Percentiles rank a stretch among this genome's conserved stretches.
phyloP scores from a whole-genome alignment of 2,329 filamentous ascomycete genomes.

The Beauveria sp. region DNA sequence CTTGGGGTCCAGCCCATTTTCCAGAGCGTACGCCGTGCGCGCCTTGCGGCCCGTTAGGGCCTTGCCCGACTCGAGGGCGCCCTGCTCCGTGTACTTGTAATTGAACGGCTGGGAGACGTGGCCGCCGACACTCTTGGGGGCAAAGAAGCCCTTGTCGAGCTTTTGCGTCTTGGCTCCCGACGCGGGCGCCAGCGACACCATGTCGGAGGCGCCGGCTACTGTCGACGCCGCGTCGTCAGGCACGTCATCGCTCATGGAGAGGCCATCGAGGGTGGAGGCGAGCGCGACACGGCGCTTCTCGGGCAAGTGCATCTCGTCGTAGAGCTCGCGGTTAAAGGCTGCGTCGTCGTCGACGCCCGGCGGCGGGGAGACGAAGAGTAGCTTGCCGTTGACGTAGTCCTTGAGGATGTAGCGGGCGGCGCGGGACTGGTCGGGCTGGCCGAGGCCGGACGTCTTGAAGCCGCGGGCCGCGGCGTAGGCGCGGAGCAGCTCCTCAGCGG shows the following conservation, averaged over 20 bases:
- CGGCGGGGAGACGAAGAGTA: conserved; percentile 86
- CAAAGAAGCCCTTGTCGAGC: conserved; percentile 89
- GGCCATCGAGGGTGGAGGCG: conserved; percentile 38
- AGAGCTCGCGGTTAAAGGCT: conserved; percentile 84
- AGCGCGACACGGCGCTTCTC: conserved; percentile 67
- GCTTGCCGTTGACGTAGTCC: conserved; percentile 94
- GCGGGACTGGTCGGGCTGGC: conserved; percentile 87
- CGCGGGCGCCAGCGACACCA: conserved; percentile 34
- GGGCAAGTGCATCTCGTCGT: conserved; percentile 75
- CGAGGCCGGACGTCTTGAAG: conserved; percentile 81
- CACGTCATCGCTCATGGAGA: conserved; percentile 33
- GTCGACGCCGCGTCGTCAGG: conserved; percentile 21
- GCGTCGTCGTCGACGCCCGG: conserved; percentile 62
- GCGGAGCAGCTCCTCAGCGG: conserved; percentile 73
- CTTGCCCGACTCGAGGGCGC: conserved; percentile 44
- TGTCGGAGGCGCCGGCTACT: conserved; percentile 35
- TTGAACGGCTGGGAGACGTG: conserved; percentile 77
- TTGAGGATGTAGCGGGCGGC: conserved; percentile 87
- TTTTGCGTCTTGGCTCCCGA: conserved; percentile 66
- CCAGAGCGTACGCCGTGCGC: conserved; percentile 69
- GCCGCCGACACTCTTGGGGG: conserved; percentile 51
- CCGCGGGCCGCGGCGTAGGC: conserved; percentile 86
- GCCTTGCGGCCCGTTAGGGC: conserved; percentile 77
- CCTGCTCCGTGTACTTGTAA: conserved; percentile 82
- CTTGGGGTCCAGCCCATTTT: conserved; percentile 75